Base-by-base conservation (phyloP, 1,284 basidiomycete genomes). In the Ustanciosporium gigantosporum region DNA sequence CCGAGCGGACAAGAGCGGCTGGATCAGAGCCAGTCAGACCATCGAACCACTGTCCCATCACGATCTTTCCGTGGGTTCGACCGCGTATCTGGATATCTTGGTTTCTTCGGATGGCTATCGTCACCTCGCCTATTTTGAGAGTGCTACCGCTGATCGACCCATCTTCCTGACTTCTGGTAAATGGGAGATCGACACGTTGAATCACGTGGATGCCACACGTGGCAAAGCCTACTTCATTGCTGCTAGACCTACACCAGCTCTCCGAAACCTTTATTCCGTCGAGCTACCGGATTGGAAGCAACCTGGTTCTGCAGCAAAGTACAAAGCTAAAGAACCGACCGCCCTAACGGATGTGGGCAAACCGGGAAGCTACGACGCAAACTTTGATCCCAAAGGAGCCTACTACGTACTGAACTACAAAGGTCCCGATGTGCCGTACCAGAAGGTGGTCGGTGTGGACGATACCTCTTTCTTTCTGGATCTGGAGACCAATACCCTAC, bases 381-480 rank as follows among this genome's bases (percentile, higher is more conserved):
- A 27, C 27, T 72, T 74, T 21, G 72, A 74, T 23, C 72, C 72
- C n/a, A 74, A 74, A 31, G 72, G 72, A 11, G 68, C 68, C 19
- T 96, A 88, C 79, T 95, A 94, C 79, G 79, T 90, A 6, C 80
- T 95, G 15, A 82, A 81, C 60, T 92, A 94, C 74, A 78, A 82
- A 31, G 93, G 93, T 0, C 94, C 93, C 5, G 82, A 83, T 19
- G 83, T 90, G 14, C 94, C 94, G 0, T 91, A 87, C 86, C 90
- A 94, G 78, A 87, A 84, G 62, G 82, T 97, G 11, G 74, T 90
- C 19, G 83, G 87, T 53, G 82, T 84, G 3, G 85, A 87, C 45
- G 77, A 82, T 35, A 79, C 88, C 87, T 71, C 71, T 82, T 80
- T 36, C 27, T 49, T 50, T 16, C 48, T 65, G 25, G 31, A 86